These are phyloP conservation scores for Bruguiera hainesii DNA, from an alignment of 441 rosid species.

Conservation along the genomic window DNA sequence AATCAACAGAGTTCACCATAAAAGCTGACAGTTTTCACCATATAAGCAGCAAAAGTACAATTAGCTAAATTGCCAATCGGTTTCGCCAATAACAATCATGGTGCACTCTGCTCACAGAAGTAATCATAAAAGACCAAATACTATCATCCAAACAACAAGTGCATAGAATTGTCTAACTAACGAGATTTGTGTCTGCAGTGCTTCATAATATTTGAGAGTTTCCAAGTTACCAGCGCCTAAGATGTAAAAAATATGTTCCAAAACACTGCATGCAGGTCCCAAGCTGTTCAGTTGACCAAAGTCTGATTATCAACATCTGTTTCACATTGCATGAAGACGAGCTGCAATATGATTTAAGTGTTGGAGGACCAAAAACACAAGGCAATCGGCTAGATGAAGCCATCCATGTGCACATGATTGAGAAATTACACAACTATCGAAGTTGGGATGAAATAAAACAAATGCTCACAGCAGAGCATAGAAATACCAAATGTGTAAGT, in stretches of 20 bases:
- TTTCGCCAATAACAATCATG: too few relatives aligned
- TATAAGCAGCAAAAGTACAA: too few relatives aligned
- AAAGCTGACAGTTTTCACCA: too few relatives aligned
- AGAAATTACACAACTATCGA: too few relatives aligned
- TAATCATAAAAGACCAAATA: not conserved
- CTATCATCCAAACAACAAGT: not conserved
- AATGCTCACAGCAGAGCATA: too few relatives aligned
- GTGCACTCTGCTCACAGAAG: not conserved
- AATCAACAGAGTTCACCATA: too few relatives aligned
- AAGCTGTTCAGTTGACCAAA: not conserved
- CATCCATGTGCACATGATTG: too few relatives aligned
- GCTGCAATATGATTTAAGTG: not conserved
- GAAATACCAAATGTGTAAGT: not conserved
- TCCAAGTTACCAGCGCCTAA: not conserved
- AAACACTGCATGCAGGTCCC: not conserved
- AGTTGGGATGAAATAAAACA: too few relatives aligned
- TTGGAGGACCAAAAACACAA: not conserved
- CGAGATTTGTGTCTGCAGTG: not conserved
- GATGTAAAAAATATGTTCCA: not conserved
- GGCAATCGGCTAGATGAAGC: too few relatives aligned
- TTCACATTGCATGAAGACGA: not conserved
- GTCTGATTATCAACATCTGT: not conserved
- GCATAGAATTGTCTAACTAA: not conserved
- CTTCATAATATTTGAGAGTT: not conserved
- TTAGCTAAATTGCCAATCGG: too few relatives aligned